Conservation (phyloP, 1,284 basidiomycete genomes). For the Moniliophthora roreri region DNA sequence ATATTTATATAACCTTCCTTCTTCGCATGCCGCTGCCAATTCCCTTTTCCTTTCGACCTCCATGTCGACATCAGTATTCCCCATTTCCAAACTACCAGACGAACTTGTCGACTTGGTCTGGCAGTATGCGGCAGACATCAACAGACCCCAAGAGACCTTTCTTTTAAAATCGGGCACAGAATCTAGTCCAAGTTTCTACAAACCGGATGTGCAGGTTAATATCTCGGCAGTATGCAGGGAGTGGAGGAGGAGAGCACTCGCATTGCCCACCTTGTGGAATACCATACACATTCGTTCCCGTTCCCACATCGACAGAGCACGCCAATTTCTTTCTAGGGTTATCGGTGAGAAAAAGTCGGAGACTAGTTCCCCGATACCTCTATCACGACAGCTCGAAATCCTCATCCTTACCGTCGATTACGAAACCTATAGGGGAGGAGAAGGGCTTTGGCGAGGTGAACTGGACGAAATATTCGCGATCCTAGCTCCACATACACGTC, state of each 20-base stretch:
- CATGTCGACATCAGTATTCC: neutral
- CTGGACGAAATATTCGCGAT: constrained; percentile 48
- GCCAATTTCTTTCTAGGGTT: constrained; percentile 42
- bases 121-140: neutral
- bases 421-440: constrained; percentile 35
- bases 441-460: constrained; percentile 36
- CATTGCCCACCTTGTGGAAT: constrained; percentile 51
- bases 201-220: constrained; percentile 43
- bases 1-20: neutral
- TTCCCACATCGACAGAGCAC: constrained; percentile 45
- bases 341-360: constrained; percentile 11
- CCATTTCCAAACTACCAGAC: neutral
- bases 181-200: constrained; percentile 39
- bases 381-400: constrained; percentile 45
- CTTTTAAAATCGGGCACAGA: constrained; percentile 49
- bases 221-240: constrained; percentile 54
- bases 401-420: constrained; percentile 53
- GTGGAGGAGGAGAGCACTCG: constrained; percentile 53
- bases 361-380: constrained; percentile 21
- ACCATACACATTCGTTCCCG: constrained; percentile 50
- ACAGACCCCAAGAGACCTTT: constrained; percentile 30
- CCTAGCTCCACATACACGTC: constrained; percentile 45
- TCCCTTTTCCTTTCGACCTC: neutral
- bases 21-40: neutral
- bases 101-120: neutral